Evolutionary conservation across 2,329 filamentous ascomycete species (phyloP), one percentile per base, ranked within the genome.

Genomic region (Aspergillus novofumigatus): DNA sequence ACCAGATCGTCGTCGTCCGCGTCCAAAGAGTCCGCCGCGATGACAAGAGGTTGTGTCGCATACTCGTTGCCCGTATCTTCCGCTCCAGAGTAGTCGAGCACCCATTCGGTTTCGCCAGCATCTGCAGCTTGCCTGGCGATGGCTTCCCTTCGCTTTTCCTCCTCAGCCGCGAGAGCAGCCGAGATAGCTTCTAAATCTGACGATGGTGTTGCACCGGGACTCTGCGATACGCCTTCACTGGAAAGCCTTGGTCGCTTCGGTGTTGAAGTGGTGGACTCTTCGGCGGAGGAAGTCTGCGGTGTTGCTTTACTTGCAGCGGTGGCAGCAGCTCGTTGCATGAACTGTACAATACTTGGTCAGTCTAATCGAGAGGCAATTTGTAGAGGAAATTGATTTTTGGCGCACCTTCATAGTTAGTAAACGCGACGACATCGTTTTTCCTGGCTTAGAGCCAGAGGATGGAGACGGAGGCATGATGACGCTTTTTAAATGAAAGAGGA

Each of bases 291-390:
- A 76, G 57, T 66, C 66, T 58, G 80, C 3, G 79, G 78, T 20
- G 78, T 71, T 59, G 72, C 52, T 74, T 69, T 58, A 68, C 75
- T 35, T 60, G 75, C 70, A 4, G 76, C 78, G 25, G 87, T 83
- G 51, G 87, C 86, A 51, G 86, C 88, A 61, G 90, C 89, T 67
- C 92, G 85, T 80, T 96, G 92, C 92, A 97, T 97, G 72, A 97
- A 97, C 79, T 86, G 32, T 11, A 66, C 35, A 52, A 26, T 23
- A 25, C 49, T 23, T 48, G 25, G 55, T 66, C 52, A 61, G 53
- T 32, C 42, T 21, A 29, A 5, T 21, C 26, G 21, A n/a, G 11
- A 21, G 29, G 25, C 45, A 42, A 17, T 26, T 7, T 17, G 25
- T 7, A 6, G 65, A 60, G 52, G 44, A 48, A 50, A 48, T 48